These are phyloP conservation scores for Linaria vulgaris DNA, from an alignment of 257 asterid genomes.

Conservation along the genomic window DNA sequence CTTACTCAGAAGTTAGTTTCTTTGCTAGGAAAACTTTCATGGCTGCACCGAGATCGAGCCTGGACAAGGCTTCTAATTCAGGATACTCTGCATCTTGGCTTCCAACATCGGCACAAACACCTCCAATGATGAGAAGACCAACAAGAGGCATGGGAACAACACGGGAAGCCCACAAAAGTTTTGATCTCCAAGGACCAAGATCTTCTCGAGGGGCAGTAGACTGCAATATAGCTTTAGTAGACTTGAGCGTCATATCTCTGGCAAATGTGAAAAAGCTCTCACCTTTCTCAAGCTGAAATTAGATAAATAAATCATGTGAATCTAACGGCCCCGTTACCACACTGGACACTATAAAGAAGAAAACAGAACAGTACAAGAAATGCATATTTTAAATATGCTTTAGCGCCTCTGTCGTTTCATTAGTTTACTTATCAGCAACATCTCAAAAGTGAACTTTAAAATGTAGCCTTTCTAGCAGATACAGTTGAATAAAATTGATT, in stretches of 20 bases:
- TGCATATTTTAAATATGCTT: background rate
- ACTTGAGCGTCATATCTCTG: constrained; percentile 84
- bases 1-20: constrained; percentile 93
- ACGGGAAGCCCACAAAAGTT: constrained; percentile 88
- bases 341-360: background rate
- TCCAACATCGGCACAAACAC: constrained; percentile 77
- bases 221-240: constrained; percentile 79
- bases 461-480: background rate
- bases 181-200: constrained; percentile 91
- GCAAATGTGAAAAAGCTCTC: constrained; percentile 97
- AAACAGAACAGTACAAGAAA: background rate
- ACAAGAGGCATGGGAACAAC: constrained; percentile 96
- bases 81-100: constrained; percentile 64
- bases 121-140: constrained; percentile 82
- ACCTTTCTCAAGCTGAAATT: constrained; percentile 78
- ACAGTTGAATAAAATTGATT: background rate
- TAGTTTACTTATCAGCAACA: background rate
- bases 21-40: constrained; percentile 93
- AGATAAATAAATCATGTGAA: constrained; percentile 1
- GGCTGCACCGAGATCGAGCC: constrained; percentile 94
- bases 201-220: constrained; percentile 61
- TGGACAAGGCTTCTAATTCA: constrained; percentile 84
- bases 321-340: constrained; percentile 11
- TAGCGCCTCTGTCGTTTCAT: background rate
- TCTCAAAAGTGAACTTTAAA: background rate